A percentile compares a stretch with the other conserved stretches of the same genome.
phyloP scores from a whole-genome alignment of 2,329 filamentous ascomycete species.

The Basipetospora sp. region DNA sequence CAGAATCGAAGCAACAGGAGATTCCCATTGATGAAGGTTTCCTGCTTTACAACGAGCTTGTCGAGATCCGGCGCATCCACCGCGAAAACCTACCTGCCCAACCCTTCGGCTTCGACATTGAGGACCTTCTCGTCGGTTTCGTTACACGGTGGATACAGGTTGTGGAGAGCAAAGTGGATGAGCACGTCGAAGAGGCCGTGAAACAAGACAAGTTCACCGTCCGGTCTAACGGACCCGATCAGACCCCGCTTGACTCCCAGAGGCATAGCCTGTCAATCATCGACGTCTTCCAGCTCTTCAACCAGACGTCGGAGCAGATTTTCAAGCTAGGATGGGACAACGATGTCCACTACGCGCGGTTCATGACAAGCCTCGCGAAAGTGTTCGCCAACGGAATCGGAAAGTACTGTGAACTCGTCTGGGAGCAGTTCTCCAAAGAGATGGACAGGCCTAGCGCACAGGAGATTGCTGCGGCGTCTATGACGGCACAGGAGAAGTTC shows the following conservation, averaged over 20 bases:
- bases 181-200: conserved; percentile 79
- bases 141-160: conserved; percentile 89
- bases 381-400: conserved; percentile 70
- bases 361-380: conserved; percentile 87
- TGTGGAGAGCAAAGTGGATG: conserved; percentile 64
- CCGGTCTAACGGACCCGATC: conserved; percentile 46
- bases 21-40: conserved; percentile 86
- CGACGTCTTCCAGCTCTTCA: conserved; percentile 87
- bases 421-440: conserved; percentile 71
- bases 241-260: conserved; percentile 59
- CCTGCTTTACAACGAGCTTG: conserved; percentile 77
- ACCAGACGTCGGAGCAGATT: conserved; percentile 77
- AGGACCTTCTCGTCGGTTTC: conserved; percentile 73
- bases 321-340: conserved; percentile 82
- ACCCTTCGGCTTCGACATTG: conserved; percentile 75
- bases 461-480: conserved; percentile 62
- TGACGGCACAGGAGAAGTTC: conserved; percentile 81
- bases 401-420: conserved; percentile 80
- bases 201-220: conserved; percentile 80
- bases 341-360: conserved; percentile 82
- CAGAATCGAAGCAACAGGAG: conserved; percentile 55
- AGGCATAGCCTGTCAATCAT: conserved; percentile 86
- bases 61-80: conserved; percentile 72
- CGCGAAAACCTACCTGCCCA: conserved; percentile 54
- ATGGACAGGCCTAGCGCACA: conserved; percentile 87